Conservation (phyloP, 2,329 filamentous ascomycete species). For the Colletotrichum horii region DNA sequence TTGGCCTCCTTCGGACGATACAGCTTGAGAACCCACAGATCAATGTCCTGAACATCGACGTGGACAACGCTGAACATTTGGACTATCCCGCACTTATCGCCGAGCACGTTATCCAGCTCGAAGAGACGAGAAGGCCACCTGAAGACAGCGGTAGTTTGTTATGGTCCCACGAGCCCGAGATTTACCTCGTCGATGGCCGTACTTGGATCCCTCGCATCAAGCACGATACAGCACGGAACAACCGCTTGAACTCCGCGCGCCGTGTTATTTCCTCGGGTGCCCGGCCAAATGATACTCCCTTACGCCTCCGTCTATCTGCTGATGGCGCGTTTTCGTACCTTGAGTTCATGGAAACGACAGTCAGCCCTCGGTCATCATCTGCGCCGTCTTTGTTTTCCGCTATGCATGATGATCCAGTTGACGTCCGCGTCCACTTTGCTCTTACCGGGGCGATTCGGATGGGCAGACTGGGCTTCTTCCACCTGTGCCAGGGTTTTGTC, state of each 20-base stretch:
- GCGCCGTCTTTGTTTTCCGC: background rate
- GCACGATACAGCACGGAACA: background rate
- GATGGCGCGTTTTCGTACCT: background rate
- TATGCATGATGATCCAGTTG: background rate
- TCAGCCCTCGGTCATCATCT: background rate
- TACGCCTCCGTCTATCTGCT: background rate
- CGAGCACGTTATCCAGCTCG: background rate
- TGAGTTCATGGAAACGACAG: background rate
- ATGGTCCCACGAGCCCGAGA: background rate
- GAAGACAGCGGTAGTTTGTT: background rate
- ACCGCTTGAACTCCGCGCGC: background rate
- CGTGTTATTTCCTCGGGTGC: background rate
- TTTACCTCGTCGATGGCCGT: background rate
- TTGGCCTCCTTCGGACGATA: constrained; percentile 10
- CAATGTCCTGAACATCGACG: constrained; percentile 6
- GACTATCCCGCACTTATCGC: background rate
- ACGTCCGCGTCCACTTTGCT: background rate
- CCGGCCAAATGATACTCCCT: background rate
- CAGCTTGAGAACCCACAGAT: background rate
- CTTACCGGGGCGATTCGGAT: background rate
- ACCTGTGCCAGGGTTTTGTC: background rate
- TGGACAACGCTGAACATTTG: background rate
- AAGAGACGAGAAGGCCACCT: background rate
- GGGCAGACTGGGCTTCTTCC: background rate
- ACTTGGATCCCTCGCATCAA: constrained; percentile 1